Base-by-base conservation (phyloP, 208 protist species). In the Trypanosoma brucei region DNA sequence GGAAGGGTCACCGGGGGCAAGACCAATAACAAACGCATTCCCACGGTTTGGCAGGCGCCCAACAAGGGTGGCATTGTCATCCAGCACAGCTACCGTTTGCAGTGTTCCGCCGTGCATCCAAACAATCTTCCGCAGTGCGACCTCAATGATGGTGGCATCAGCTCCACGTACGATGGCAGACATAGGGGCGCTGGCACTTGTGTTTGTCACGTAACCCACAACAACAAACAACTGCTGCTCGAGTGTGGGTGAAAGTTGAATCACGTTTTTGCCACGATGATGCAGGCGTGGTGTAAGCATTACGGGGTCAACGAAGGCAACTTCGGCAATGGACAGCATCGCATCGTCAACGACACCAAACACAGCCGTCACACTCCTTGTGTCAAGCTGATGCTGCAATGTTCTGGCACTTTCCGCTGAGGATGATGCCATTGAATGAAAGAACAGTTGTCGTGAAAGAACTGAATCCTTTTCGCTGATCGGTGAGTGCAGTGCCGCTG, bases 11-110 rank as follows among this genome's bases (percentile, higher is more conserved):
- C 8, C 35, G 8, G 55, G 45, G 37, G 11, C 40, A 36, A 73
- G 38, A 6, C 75, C 75, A 6, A 76, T 33, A 7, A 71, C 37
- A 40, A 76, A 53, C 48, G 60, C 59, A 7, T 53, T 3, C 4
- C 66, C 53, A 4, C 37, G 14, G 0, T 30, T 1, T 22, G 66
- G 59, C 37, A 61, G 6, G 3, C 34, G 8, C 33, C 39, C 35
- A 37, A 49, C 39, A 7, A 59, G 34, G 1, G 30, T 1, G 1
- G 44, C 51, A 35, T 34, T 36, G 31, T n/a, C 38, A 9, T 8
- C 35, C 42, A 72, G 53, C 33, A 61, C 31, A n/a, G 14, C 14
- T 9, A 42, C n/a, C 3, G 66, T 64, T 7, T 0, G 8, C 49
- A 72, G 46, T 34, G 59, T 37, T 14, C 14, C 11, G 38, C 31